These are phyloP conservation scores for Bromus sterilis DNA, from an alignment of 176 grass and related monocot species.

Conservation along the genomic window DNA sequence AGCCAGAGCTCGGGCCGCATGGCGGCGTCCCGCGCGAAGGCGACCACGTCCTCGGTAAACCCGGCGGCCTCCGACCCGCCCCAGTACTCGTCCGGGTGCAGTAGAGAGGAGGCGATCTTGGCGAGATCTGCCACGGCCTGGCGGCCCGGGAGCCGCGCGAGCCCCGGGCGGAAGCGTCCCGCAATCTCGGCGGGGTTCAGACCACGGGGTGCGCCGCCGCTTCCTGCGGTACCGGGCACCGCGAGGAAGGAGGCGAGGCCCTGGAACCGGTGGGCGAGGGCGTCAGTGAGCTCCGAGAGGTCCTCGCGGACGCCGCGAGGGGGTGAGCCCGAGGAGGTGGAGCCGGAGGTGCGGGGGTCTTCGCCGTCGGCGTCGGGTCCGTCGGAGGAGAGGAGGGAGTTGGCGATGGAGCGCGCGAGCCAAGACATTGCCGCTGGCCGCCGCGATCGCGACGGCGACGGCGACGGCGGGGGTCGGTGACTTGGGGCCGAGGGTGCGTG, in stretches of 20 bases:
- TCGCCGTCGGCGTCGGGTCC: not conserved
- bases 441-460: not conserved
- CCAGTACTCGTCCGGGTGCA: constrained; percentile 42
- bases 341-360: not conserved
- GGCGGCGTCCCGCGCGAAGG: constrained; percentile 72
- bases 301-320: constrained; percentile 78
- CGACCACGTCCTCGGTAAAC: constrained; percentile 67
- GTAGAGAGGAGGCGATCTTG: constrained; percentile 70
- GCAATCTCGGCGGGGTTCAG: constrained; percentile 67
- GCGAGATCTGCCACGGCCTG: constrained; percentile 81
- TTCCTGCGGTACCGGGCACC: constrained; percentile 5
- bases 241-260: constrained; percentile 77
- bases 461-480: not conserved
- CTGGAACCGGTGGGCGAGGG: constrained; percentile 60
- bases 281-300: constrained; percentile 73
- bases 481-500: not conserved
- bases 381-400: constrained; percentile 42
- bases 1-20: constrained; percentile 86
- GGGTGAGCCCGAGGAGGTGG: constrained; percentile 14
- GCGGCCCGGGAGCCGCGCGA: constrained; percentile 63
- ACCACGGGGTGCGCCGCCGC: not conserved
- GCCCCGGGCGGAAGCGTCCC: constrained; percentile 58
- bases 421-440: constrained; percentile 59
- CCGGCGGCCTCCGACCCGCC: constrained; percentile 1
- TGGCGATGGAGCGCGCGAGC: constrained; percentile 70